Conservation (phyloP, 495 filamentous ascomycete genomes). For the Aspergillus heteromorphus region DNA sequence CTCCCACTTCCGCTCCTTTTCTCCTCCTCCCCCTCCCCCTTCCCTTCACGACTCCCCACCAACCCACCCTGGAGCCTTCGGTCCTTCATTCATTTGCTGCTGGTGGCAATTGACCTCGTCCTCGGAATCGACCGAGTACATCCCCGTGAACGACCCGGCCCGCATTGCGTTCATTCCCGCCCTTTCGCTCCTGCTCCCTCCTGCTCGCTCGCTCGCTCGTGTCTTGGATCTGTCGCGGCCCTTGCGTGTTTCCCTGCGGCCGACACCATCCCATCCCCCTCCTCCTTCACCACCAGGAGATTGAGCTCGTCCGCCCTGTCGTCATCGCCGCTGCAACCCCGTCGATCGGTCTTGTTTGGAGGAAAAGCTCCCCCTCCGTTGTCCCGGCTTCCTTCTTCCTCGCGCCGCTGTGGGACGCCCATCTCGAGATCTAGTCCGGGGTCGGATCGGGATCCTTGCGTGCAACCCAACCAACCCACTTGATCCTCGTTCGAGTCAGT, state of each 20-base stretch:
- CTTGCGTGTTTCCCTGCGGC: constrained; percentile 28
- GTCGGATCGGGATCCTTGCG: constrained; percentile 30
- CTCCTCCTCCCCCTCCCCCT: constrained; percentile 1
- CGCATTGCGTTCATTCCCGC: constrained; percentile 18
- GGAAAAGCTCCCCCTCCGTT: constrained; percentile 9
- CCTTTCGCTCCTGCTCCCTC: not conserved
- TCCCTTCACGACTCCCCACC: not conserved
- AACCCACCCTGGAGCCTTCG: constrained; percentile 1
- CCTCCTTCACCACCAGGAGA: not conserved
- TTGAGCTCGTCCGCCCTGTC: constrained; percentile 4
- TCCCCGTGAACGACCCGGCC: not conserved
- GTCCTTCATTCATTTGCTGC: constrained; percentile 18
- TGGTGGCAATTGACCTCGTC: constrained; percentile 26
- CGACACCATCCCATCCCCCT: constrained; percentile 4
- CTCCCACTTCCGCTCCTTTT: constrained; percentile 8
- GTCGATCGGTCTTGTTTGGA: constrained; percentile 6
- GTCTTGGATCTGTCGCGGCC: constrained; percentile 18
- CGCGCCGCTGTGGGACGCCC: not conserved
- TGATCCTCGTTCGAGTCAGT: constrained; percentile 4
- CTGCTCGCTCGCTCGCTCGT: constrained; percentile 3
- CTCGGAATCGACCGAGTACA: constrained; percentile 1
- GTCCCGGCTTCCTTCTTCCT: not conserved
- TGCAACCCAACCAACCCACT: too few species aligned
- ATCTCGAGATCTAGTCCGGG: not conserved
- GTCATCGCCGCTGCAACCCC: constrained; percentile 6